These are phyloP conservation scores for Arachis monticola DNA, from an alignment of 331 rosid species.

Conservation along the genomic window DNA sequence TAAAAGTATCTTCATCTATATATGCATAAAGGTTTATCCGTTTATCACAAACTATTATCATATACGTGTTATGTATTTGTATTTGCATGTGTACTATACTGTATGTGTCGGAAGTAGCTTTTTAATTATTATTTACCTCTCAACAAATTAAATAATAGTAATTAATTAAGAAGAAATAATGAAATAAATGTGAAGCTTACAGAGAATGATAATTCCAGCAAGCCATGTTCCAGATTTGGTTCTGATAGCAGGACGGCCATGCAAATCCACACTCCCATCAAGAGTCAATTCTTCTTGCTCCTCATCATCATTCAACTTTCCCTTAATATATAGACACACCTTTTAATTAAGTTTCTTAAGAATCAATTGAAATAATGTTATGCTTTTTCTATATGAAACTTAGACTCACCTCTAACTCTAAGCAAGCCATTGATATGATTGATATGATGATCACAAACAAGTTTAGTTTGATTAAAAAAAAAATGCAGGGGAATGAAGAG, in stretches of 20 bases:
- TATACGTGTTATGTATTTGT: slow-evolving; percentile 20
- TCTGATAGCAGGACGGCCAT: slow-evolving; percentile 80
- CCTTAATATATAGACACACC: slow-evolving; percentile 30
- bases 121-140: not conserved
- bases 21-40: too few relatives aligned
- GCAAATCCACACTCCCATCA: slow-evolving; percentile 84
- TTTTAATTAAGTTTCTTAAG: too few relatives aligned
- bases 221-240: slow-evolving; percentile 84
- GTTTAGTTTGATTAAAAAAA: not conserved
- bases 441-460: slow-evolving; percentile 27
- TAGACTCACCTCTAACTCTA: slow-evolving; percentile 40
- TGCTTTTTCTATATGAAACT: too few relatives aligned
- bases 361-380: too few relatives aligned
- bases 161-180: not conserved
- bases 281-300: slow-evolving; percentile 65
- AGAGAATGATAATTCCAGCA: slow-evolving; percentile 83
- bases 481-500: slow-evolving; percentile 34
- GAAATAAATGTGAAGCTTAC: slow-evolving; percentile 54
- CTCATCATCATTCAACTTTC: slow-evolving; percentile 61
- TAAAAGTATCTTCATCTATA: too few relatives aligned
- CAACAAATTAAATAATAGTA: not conserved
- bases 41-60: too few relatives aligned
- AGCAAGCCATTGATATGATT: slow-evolving; percentile 48
- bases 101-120: too few relatives aligned
- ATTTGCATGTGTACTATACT: too few relatives aligned